Conservation (phyloP, 257 asterid genomes). For the Nicotiana tabacum region DNA sequence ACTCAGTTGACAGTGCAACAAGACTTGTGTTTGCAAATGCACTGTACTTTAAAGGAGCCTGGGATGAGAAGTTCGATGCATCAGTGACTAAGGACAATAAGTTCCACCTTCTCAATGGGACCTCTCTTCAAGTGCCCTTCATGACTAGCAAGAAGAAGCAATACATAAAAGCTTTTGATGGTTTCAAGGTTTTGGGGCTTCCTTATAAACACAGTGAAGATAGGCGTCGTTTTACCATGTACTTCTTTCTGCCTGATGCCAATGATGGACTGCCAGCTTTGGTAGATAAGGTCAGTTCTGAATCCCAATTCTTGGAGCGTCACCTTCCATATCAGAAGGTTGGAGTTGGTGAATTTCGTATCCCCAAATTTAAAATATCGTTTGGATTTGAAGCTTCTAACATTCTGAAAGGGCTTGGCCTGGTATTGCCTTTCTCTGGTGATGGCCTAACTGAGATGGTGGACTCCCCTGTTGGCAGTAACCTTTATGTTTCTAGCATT, state of each 20-base stretch:
- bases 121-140: constrained; percentile 27
- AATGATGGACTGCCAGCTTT: constrained; percentile 31
- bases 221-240: constrained; percentile 34
- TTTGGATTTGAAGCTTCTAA: constrained; percentile 39
- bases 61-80: constrained; percentile 31
- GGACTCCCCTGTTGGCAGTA: constrained; percentile 17
- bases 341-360: constrained; percentile 18
- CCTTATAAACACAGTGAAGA: constrained; percentile 33
- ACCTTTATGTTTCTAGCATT: constrained; percentile 30
- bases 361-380: constrained; percentile 35
- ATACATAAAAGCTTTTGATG: constrained; percentile 15
- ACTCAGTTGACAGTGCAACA: constrained; percentile 17
- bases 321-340: constrained; percentile 22
- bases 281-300: constrained; percentile 19
- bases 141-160: constrained; percentile 30
- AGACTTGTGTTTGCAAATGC: constrained; percentile 36
- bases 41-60: constrained; percentile 32
- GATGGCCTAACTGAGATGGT: constrained; percentile 34
- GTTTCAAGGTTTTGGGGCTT: constrained; percentile 31
- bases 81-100: constrained; percentile 20
- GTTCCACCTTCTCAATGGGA: constrained; percentile 30
- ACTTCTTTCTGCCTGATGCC: constrained; percentile 35
- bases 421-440: constrained; percentile 29
- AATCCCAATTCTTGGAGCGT: constrained; percentile 27
- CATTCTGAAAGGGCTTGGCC: constrained; percentile 26